Base-by-base conservation (phyloP, 495 filamentous ascomycete species). In the Cercophora sp. region DNA sequence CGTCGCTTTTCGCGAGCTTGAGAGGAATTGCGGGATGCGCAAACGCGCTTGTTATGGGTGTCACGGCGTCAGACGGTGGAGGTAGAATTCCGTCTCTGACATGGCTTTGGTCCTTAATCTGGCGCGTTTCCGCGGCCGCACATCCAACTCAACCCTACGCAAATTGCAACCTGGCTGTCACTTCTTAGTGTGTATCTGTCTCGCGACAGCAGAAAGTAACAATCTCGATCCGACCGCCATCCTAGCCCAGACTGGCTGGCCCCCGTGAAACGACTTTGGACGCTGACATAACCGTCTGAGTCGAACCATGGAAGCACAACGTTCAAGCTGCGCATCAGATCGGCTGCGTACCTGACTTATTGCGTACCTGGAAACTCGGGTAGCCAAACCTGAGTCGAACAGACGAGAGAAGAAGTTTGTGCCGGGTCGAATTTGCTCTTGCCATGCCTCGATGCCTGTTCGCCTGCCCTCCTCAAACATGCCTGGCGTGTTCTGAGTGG, bases 31-130 rank as follows among this genome's bases (percentile, higher is more conserved):
- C 31, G 18, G 24, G 19, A 35, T 35, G 35, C 18, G 37, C 25
- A 48, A 48, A 35, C 27, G 26, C 45, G 25, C 45, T 25, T 34
- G 45, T 48, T 16, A 35, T 22, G 45, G 45, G 44, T 47, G 44
- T 19, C 44, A 51, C 35, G 32, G 31, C 24, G 15, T 35, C 22
- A 41, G 20, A 42, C 40, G 3, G 40, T 3, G 20, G 19, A 20
- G 39, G 34, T 13, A 42, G 22, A 22, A 24, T 43, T 11, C 19
- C 37, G 37, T 43, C 23, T 4, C 19, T 8, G 22, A 5, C n/a
- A n/a, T n/a, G n/a, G n/a, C n/a, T 43, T 36, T 39, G 54, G 54
- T 54, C 52, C 57, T 56, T 62, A 57, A 60, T 57, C 52, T 62
- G 59, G 40, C 49, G 44, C 52, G 26, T 59, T 44, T 51, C 34